Conservation (phyloP, 805 yeast species). For the Myxozyma neglecta region DNA sequence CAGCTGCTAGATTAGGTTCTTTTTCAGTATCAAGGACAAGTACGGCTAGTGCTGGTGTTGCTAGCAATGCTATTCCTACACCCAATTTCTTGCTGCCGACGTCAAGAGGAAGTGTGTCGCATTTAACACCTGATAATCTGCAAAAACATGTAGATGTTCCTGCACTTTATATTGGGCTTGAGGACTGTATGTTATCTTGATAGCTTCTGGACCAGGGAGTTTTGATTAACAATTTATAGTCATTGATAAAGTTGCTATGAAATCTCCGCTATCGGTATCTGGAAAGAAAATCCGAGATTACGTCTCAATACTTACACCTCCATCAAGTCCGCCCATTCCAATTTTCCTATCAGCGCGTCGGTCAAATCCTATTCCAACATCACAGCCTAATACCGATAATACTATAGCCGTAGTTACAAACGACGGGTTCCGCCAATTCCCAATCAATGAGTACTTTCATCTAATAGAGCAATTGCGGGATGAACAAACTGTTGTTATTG, state of each 20-base stretch:
- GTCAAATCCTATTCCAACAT: constrained; percentile 37
- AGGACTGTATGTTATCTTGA: constrained; percentile 37
- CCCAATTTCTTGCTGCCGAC: constrained; percentile 39
- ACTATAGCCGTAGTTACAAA: constrained; percentile 41
- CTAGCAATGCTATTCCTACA: constrained; percentile 13
- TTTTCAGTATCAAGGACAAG: constrained; percentile 3
- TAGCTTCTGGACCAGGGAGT: neutral
- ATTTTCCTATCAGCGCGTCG: constrained; percentile 38
- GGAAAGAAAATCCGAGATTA: constrained; percentile 25
- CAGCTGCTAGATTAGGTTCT: constrained; percentile 6
- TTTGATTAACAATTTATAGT: constrained; percentile 23
- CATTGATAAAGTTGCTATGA: constrained; percentile 37
- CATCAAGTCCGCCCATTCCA: constrained; percentile 25
- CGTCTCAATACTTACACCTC: constrained; percentile 37
- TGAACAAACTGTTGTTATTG: constrained; percentile 40
- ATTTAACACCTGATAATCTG: constrained; percentile 46
- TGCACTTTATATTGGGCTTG: constrained; percentile 39
- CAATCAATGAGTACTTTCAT: constrained; percentile 32
- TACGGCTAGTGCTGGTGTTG: neutral
- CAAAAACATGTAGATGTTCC: constrained; percentile 31
- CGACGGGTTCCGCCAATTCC: constrained; percentile 41
- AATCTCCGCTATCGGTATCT: constrained; percentile 18
- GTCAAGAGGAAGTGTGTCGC: constrained; percentile 45
- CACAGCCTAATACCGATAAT: constrained; percentile 41
- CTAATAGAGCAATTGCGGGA: constrained; percentile 32